Evolutionary conservation across 2,329 filamentous ascomycete genomes (phyloP), one percentile per base, ranked within the genome.

Genomic region (Sporothrix dimorphospora): DNA sequence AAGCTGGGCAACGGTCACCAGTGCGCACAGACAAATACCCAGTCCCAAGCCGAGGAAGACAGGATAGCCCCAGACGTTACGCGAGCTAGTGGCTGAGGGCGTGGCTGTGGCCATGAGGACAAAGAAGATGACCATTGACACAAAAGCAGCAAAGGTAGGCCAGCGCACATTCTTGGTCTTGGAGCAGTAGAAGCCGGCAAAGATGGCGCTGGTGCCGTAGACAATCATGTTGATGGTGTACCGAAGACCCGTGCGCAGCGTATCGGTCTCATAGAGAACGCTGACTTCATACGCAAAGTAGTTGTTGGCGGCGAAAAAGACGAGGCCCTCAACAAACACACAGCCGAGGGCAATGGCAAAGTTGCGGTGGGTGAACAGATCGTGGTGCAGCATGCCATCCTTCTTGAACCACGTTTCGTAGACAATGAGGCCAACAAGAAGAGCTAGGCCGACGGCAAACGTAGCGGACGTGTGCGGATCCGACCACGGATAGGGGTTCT

Each of bases 371-470:
- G 79, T 72, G 76, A 82, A 83, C 1, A 83, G 78, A 1, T 77
- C 79, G 72, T 83, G 81, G 72, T 83, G 81, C 72, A 83, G 81
- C 79, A 83, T 79, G 53, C 81, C 81, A 70, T 83, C 81, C 49
- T 75, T 79, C 74, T 80, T 82, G 73, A 79, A 76, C 55, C 71
- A 77, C 0, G 74, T 76, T 75, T 82, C 81, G 74, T 82, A 83
- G 21, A 78, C 74, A n/a, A 77, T 73, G 8, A 82, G 75, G 4
- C 42, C 75, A 2, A 78, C 2, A 8, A 72, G 71, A 8, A 81
- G 73, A 16, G 74, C 75, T 1, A 81, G 65, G 8, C 81, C 80
- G 24, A 81, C 73, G 38, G 78, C 75, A 73, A 83, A 83, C 3
- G 81, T 79, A 0, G 78, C 81, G 1, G 77, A 77, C 1, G 82